Conservation (phyloP, 106 monocot genomes). For the Dactylorhiza incarnata region DNA sequence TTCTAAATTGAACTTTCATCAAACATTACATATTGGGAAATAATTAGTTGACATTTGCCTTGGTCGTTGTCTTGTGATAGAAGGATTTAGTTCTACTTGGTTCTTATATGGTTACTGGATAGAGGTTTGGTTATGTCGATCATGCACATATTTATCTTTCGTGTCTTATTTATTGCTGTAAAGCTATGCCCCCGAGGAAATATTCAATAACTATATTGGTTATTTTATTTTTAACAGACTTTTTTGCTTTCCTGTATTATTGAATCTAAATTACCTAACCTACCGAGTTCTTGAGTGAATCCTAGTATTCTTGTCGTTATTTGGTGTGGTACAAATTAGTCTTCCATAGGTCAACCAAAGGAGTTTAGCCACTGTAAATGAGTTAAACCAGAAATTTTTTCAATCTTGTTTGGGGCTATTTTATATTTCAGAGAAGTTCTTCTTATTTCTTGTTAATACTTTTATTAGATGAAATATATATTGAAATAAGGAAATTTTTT, state of each 20-base stretch:
- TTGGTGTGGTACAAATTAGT: not conserved
- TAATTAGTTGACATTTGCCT: not conserved
- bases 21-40: not conserved
- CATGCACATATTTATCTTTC: not conserved
- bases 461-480: no score
- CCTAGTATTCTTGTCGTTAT: not conserved
- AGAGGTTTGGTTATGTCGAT: not conserved
- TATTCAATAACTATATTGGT: not conserved
- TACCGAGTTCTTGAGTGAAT: not conserved
- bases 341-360: no score
- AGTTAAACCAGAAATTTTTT: no score
- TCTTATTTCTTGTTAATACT: no score
- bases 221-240: not conserved
- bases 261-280: not conserved
- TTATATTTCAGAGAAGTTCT: no score
- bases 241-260: not conserved
- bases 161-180: not conserved
- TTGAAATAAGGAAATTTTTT: no score
- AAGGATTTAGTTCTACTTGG: not conserved
- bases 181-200: not conserved
- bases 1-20: not conserved
- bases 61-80: not conserved
- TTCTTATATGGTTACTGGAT: not conserved
- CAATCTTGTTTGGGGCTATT: no score
- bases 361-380: no score